Evolutionary conservation across 75 land plant genomes (phyloP).

Genomic region (Cunninghamia lanceolata): DNA sequence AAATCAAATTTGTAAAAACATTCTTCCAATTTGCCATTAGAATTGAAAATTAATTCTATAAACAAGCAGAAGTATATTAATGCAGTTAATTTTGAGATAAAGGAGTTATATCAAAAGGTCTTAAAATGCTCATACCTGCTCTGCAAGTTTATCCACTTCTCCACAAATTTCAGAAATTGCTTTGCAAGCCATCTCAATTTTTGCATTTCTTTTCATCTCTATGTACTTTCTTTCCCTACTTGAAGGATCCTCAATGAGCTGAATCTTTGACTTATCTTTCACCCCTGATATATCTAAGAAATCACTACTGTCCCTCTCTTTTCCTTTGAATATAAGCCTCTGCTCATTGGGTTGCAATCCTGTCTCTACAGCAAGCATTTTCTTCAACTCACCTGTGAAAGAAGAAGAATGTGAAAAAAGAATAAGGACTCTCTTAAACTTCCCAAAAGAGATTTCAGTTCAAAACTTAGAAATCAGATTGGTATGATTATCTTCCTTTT

Average conservation of each 20-base stretch:
- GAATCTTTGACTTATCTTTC: slow-evolving; percentile 69
- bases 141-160: slow-evolving; percentile 68
- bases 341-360: slow-evolving; percentile 71
- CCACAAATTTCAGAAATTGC: slow-evolving; percentile 45
- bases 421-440: neutral
- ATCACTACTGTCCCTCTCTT: slow-evolving; percentile 60
- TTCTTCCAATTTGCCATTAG: neutral
- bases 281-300: slow-evolving; percentile 70
- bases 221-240: slow-evolving; percentile 63
- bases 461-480: neutral
- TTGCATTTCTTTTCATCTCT: slow-evolving; percentile 65
- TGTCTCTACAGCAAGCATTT: slow-evolving; percentile 55
- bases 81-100: neutral
- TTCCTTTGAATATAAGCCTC: slow-evolving; percentile 69
- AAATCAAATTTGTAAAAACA: neutral
- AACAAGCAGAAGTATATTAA: neutral
- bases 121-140: slow-evolving; percentile 40
- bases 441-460: neutral
- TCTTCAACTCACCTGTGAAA: slow-evolving; percentile 79
- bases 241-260: slow-evolving; percentile 69
- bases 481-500: neutral
- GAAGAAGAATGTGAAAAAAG: neutral
- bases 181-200: slow-evolving; percentile 48
- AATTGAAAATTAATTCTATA: neutral
- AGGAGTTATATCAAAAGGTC: neutral